Percentiles rank a stretch among this genome's conserved stretches.
phyloP scores from a whole-genome alignment of 176 grass and related monocot species.

The Aegilops longissima region DNA sequence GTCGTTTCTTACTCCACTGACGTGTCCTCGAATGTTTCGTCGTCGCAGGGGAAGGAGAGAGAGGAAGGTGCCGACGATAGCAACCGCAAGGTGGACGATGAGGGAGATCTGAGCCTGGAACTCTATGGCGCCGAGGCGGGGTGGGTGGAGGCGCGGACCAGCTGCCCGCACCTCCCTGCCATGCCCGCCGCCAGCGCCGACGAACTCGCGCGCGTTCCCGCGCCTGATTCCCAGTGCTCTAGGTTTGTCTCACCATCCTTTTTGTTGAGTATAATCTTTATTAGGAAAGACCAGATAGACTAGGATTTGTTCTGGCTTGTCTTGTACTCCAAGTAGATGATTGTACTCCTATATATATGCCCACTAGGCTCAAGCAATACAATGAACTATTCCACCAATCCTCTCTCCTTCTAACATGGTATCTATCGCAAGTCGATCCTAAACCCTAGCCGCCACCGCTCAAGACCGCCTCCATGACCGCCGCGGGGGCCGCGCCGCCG shows the following conservation, averaged over 20 bases:
- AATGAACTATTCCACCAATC: no score
- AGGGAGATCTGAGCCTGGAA: slow-evolving; percentile 7
- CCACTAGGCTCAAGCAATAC: no score
- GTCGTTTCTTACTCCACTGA: neutral
- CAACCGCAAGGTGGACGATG: neutral
- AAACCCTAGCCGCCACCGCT: no score
- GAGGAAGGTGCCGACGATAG: neutral
- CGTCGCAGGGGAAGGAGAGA: slow-evolving; percentile 42
- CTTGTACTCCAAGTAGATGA: no score
- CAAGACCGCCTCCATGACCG: no score
- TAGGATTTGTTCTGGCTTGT: no score
- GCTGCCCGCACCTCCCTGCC: slow-evolving; percentile 60
- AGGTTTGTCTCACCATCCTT: slow-evolving; percentile 36
- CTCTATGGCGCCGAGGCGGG: slow-evolving; percentile 53
- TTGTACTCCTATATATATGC: no score
- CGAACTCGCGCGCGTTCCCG: slow-evolving; percentile 64
- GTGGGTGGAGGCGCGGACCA: slow-evolving; percentile 86
- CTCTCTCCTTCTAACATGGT: no score
- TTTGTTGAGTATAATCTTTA: no score
- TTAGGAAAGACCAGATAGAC: no score
- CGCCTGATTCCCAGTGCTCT: slow-evolving; percentile 60
- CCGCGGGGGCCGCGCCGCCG: no score
- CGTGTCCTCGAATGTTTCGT: neutral
- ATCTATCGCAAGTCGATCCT: no score
- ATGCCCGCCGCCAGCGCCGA: slow-evolving; percentile 37